Percentiles rank a stretch among this genome's conserved stretches.
Evolutionary conservation across 2,329 filamentous ascomycete genomes (phyloP).

Genomic region (Graphiopsis chlorocephala): DNA sequence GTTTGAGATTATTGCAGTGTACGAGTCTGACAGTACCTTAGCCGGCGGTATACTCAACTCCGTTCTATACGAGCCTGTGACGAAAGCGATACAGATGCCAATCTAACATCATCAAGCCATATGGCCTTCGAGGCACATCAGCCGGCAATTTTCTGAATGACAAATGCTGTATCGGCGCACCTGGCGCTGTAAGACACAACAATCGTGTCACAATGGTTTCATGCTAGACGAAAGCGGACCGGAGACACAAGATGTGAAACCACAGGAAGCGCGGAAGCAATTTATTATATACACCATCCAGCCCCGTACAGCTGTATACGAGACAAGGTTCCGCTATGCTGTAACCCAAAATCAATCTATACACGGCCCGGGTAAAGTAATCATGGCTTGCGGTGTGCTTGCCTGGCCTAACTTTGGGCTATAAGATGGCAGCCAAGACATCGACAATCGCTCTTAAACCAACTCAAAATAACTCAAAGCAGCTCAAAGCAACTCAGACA

Average conservation of each 20-base stretch:
- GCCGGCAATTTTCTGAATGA: background rate
- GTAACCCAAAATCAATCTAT: background rate
- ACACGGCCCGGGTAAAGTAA: conserved; percentile 1
- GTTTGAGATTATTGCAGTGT: background rate
- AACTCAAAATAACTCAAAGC: background rate
- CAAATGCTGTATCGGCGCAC: background rate
- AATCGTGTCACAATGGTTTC: background rate
- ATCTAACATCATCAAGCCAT: background rate
- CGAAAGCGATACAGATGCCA: background rate
- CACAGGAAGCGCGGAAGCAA: conserved; percentile 1
- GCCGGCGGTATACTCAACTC: background rate
- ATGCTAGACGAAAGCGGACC: background rate
- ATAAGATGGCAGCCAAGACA: background rate
- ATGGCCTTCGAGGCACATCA: background rate
- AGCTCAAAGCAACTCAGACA: too few species aligned
- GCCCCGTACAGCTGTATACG: conserved; percentile 10
- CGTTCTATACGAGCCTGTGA: background rate
- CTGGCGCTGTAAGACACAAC: background rate
- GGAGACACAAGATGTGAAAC: background rate
- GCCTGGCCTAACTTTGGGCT: background rate
- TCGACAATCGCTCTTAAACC: background rate
- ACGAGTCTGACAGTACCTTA: background rate
- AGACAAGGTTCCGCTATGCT: background rate
- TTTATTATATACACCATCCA: background rate
- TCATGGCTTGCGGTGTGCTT: background rate